These are phyloP conservation scores for Sphaerulina musiva DNA, from an alignment of 2,329 filamentous ascomycete genomes.

Conservation along the genomic window DNA sequence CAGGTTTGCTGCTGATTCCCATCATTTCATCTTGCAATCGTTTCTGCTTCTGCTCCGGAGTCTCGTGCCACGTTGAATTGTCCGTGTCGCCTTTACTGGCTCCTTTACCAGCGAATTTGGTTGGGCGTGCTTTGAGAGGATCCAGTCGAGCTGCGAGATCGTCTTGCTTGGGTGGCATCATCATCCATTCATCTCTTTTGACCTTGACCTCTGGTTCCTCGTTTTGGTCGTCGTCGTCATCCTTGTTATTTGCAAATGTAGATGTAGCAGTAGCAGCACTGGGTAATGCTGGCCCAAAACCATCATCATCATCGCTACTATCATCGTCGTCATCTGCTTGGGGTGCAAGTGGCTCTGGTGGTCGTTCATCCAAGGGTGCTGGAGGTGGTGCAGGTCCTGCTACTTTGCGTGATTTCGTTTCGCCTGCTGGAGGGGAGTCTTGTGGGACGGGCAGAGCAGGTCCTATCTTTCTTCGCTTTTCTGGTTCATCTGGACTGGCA, in stretches of 20 bases:
- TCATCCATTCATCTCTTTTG: slow-evolving; percentile 66
- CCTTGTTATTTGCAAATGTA: slow-evolving; percentile 23
- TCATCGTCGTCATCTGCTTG: slow-evolving; percentile 30
- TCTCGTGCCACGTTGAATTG: slow-evolving; percentile 78
- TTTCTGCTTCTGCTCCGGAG: slow-evolving; percentile 77
- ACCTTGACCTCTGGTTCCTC: slow-evolving; percentile 32
- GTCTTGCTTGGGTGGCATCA: slow-evolving; percentile 45
- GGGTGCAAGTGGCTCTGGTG: slow-evolving; percentile 33
- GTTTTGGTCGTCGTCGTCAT: slow-evolving; percentile 27
- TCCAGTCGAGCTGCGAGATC: slow-evolving; percentile 58
- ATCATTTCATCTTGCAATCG: slow-evolving; percentile 75
- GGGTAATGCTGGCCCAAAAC: slow-evolving; percentile 43
- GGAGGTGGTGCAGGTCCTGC: slow-evolving; percentile 52
- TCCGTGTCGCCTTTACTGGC: slow-evolving; percentile 39
- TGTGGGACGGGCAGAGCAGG: slow-evolving; percentile 42
- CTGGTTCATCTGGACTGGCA: slow-evolving; percentile 36
- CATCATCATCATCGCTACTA: slow-evolving; percentile 36
- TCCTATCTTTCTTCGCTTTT: slow-evolving; percentile 50
- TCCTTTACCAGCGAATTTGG: slow-evolving; percentile 69
- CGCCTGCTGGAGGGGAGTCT: not conserved
- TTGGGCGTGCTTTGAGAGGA: slow-evolving; percentile 72
- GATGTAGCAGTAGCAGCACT: slow-evolving; percentile 12
- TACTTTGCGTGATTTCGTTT: slow-evolving; percentile 37
- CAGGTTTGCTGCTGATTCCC: slow-evolving; percentile 50
- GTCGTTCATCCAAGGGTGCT: slow-evolving; percentile 43